Conservation (phyloP, 2,329 filamentous ascomycete genomes). For the Metarhizium album region DNA sequence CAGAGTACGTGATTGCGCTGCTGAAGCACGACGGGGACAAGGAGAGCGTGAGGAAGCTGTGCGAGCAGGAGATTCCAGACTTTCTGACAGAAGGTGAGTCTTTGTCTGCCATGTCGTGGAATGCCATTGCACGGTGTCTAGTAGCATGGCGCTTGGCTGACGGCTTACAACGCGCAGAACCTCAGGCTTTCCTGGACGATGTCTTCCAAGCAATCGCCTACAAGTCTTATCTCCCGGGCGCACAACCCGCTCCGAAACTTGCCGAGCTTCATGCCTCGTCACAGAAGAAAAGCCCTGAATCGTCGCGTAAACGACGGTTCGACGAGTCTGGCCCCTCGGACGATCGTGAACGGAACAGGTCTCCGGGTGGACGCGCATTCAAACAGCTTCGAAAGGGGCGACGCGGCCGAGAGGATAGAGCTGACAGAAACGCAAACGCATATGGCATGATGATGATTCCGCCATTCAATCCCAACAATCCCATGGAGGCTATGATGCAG, state of each 20-base stretch:
- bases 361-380: constrained; percentile 27
- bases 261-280: not conserved
- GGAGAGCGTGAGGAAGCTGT: constrained; percentile 54
- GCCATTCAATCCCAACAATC: constrained; percentile 46
- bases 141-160: not conserved
- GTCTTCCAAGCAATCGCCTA: constrained; percentile 55
- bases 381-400: constrained; percentile 52
- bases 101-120: constrained; percentile 16
- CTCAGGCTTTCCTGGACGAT: constrained; percentile 53
- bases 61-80: constrained; percentile 61
- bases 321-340: constrained; percentile 17
- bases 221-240: constrained; percentile 50
- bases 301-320: constrained; percentile 25
- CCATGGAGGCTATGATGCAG: constrained; percentile 49
- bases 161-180: constrained; percentile 14
- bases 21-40: constrained; percentile 58
- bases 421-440: constrained; percentile 12
- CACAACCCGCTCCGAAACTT: constrained; percentile 11
- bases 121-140: not conserved
- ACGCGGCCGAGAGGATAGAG: constrained; percentile 14
- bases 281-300: not conserved
- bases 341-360: not conserved
- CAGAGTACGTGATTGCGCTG: constrained; percentile 74
- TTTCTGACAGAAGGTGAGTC: constrained; percentile 55
- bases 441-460: constrained; percentile 16